These are phyloP conservation scores for Prunus padus DNA, from an alignment of 306 rosid genomes.

Conservation along the genomic window DNA sequence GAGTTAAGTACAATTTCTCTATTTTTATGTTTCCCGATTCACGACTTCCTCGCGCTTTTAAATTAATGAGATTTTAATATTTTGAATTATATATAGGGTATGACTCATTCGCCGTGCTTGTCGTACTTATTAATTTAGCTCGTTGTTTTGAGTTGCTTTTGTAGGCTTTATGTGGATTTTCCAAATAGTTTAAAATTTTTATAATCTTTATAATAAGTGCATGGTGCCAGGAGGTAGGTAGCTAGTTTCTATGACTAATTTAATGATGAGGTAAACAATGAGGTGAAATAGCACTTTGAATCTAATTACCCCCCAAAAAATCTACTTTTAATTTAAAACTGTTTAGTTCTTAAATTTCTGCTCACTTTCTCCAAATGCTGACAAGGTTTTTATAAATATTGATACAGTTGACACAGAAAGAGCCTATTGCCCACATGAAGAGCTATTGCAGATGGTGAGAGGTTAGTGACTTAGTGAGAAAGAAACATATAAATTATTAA, in stretches of 20 bases:
- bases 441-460: not conserved
- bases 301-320: not conserved
- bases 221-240: not conserved
- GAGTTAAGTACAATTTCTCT: too few species aligned
- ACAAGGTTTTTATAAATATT: not conserved
- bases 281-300: not conserved
- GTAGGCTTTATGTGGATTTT: too few species aligned
- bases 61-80: too few species aligned
- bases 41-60: too few species aligned
- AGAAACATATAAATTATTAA: not conserved
- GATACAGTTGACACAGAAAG: not conserved
- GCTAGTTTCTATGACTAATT: not conserved
- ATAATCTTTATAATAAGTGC: not conserved
- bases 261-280: not conserved
- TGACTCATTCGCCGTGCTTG: too few species aligned
- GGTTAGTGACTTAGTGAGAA: not conserved
- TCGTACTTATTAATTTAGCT: too few species aligned
- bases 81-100: too few species aligned
- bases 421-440: not conserved
- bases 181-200: too few species aligned
- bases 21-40: too few species aligned
- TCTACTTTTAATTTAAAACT: not conserved
- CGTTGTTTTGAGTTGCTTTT: too few species aligned
- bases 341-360: not conserved
- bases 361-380: conserved; percentile 7